Base-by-base conservation (phyloP, 768 basidiomycete genomes). In the Pleurotus tuoliensis region DNA sequence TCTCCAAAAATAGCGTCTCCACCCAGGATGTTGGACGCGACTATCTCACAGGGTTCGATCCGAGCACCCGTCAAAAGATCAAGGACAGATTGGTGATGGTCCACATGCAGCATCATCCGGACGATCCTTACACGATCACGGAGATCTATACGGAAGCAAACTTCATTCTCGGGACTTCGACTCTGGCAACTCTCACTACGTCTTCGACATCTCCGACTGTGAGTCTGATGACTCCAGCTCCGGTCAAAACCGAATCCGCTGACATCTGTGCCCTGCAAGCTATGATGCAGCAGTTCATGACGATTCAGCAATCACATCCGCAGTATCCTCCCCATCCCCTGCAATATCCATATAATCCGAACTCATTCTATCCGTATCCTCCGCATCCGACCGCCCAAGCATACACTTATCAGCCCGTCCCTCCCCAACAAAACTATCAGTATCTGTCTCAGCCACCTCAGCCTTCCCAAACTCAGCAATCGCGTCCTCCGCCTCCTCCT, bases 111-210 rank as follows among this genome's bases (percentile, higher is more conserved):
- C 58, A 60, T 16, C 58, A 58, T 12, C 68, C 65, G 0, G 66
- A 68, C n/a, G 59, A 67, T 11, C 65, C 66, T 1, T 69, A 67
- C 50, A 18, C 39, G 1, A 30, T 69, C 8, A 27, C n/a, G 0
- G 58, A 67, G 6, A 58, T 68, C 9, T 56, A 63, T 5, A 63
- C 61, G 13, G 67, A 64, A 0, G 61, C 64, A 0, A 48, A 60
- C 2, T 65, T 66, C 22, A 22, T 22, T 22, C 22, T 22, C 22
- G 22, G 22, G 22, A 22, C 22, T 22, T 22, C 22, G 22, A 9
- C 2, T 16, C 24, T 5, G 51, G 55, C 20, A 66, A 66, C 0
- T 20, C 46, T 0, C 46, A 38, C 1, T 67, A 71, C 47, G 64
- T 59, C 49, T 69, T 69, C 41, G 59, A 65, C 4, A 39, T 22